Evolutionary conservation across 768 basidiomycete species (phyloP), one percentile per base, ranked within the genome.

Genomic region (Lyophyllum semitale): DNA sequence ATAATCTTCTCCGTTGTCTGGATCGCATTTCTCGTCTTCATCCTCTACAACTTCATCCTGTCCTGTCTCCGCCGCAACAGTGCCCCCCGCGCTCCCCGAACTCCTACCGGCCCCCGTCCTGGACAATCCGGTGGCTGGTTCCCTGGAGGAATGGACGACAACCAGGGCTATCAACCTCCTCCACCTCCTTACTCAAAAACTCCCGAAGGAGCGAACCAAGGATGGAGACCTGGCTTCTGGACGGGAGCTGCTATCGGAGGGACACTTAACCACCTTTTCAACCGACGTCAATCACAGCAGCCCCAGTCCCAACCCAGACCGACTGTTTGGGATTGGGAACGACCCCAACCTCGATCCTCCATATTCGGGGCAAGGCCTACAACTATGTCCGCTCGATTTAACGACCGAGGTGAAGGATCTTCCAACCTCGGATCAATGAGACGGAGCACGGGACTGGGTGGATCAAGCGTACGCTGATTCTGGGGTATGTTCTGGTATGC

Each of bases 181-280:
- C 85, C 88, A 0, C 85, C 89, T 27, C 84, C 88, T 0, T 86
- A 89, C 60, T 78, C 80, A 17, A 76, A 82, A 61, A 59, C 73
- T 30, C 68, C 69, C 15, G 55, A 53, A 8, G 58, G 54, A 12
- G 43, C 64, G 5, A 66, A 58, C 47, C 50, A 62, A 55, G 73
- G 74, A 29, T 85, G 84, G 83, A 69, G 74, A 38, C 87, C 89
- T 11, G 93, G 93, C 3, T 95, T 96, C 67, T 95, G 87, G 89
- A 87, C 89, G 1, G 94, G 94, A 3, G 84, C 90, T 7, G 82
- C 84, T 0, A 63, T 89, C 1, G 95, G 92, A 7, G 88, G 87
- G 23, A 67, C 89, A 2, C 88, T 85, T 2, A 81, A 84, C 25
- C 82, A 82, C 57, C 62, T 85, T 2, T 73, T 78, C 70, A 86